A percentile compares a stretch with the other conserved stretches of the same genome.
Conservation (phyloP, 768 basidiomycete species). For the Trametes cinnabarina region DNA sequence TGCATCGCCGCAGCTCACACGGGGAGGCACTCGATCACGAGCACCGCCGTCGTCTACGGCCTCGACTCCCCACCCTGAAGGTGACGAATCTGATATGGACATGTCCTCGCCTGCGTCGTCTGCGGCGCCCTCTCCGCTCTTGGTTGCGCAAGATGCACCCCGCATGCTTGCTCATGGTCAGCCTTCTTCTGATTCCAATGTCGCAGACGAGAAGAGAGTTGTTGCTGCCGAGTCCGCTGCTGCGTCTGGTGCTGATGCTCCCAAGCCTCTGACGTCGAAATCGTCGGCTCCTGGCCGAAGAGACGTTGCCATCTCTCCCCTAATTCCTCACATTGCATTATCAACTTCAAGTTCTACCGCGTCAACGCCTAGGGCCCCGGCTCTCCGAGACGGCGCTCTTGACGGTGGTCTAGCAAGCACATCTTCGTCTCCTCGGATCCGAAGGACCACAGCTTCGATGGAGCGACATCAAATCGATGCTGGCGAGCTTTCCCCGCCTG, state of each 20-base stretch:
- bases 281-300: not conserved
- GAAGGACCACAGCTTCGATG: not conserved
- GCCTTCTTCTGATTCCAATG: not conserved
- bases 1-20: not conserved
- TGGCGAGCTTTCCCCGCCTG: slow-evolving; percentile 15
- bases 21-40: not conserved
- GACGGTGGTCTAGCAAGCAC: not conserved
- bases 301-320: slow-evolving; percentile 1
- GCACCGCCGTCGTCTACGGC: not conserved
- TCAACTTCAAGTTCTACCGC: not conserved
- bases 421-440: not conserved
- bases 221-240: not conserved
- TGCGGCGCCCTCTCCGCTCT: not conserved
- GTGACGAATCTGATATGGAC: slow-evolving; percentile 18
- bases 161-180: not conserved
- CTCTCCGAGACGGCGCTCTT: not conserved
- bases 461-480: not conserved
- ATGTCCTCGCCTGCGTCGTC: slow-evolving; percentile 15
- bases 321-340: not conserved
- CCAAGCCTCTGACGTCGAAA: too few relatives aligned
- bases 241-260: too few relatives aligned
- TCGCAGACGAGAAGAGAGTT: not conserved
- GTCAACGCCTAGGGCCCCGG: not conserved
- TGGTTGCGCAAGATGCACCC: not conserved
- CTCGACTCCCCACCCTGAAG: not conserved